Evolutionary conservation across 1,284 basidiomycete genomes (phyloP).

Genomic region (Peniophora sp.): DNA sequence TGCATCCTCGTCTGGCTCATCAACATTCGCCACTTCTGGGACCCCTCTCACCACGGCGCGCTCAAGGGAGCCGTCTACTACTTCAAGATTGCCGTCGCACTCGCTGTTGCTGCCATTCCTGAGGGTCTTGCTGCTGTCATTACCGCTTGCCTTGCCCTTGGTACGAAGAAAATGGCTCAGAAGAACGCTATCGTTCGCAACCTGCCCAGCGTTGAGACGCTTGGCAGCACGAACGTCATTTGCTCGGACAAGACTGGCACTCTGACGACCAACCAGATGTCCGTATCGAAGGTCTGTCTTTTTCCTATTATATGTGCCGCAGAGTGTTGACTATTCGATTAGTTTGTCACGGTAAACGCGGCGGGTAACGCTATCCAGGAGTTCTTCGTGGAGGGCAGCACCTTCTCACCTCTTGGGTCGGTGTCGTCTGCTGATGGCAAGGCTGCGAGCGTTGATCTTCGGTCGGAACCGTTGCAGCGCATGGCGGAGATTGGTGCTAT

Average conservation of each 20-base stretch:
- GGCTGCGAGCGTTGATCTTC: slow-evolving; percentile 45
- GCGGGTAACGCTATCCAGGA: slow-evolving; percentile 50
- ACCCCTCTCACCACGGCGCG: slow-evolving; percentile 82
- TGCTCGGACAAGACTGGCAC: slow-evolving; percentile 98
- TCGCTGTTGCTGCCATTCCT: slow-evolving; percentile 94
- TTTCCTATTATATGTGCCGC: neutral
- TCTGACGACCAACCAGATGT: slow-evolving; percentile 95
- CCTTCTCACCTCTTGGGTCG: slow-evolving; percentile 78
- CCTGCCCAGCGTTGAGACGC: slow-evolving; percentile 92
- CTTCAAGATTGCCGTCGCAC: slow-evolving; percentile 95
- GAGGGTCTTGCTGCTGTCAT: slow-evolving; percentile 95
- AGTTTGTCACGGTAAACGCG: slow-evolving; percentile 73
- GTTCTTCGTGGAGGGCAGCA: slow-evolving; percentile 82
- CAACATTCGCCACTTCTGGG: slow-evolving; percentile 90
- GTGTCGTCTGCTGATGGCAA: slow-evolving; percentile 63
- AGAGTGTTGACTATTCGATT: slow-evolving; percentile 5
- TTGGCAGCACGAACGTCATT: slow-evolving; percentile 94
- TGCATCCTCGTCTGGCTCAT: slow-evolving; percentile 95
- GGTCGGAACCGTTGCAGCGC: slow-evolving; percentile 69
- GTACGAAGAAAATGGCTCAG: slow-evolving; percentile 97
- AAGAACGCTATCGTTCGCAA: slow-evolving; percentile 95
- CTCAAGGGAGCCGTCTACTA: slow-evolving; percentile 94
- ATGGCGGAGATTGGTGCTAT: slow-evolving; percentile 86
- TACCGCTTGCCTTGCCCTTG: slow-evolving; percentile 91
- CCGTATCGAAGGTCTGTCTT: slow-evolving; percentile 70